Conservation (phyloP, 352 stramenopile genomes). For the Phytophthora niederhauseri region DNA sequence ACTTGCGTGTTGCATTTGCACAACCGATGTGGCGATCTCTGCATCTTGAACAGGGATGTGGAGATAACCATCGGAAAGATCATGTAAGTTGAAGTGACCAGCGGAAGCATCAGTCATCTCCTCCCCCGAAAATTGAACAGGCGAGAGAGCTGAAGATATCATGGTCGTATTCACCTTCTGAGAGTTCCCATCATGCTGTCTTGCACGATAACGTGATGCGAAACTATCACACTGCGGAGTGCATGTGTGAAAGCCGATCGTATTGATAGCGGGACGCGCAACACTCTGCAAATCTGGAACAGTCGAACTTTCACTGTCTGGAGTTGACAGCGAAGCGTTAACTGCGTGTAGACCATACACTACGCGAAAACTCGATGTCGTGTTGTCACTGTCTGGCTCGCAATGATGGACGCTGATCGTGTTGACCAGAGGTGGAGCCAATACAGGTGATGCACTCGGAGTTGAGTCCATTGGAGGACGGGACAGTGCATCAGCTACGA, state of each 20-base stretch:
- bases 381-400: not conserved
- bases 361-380: not conserved
- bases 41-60: not conserved
- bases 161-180: not conserved
- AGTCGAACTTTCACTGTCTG: not conserved
- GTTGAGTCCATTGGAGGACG: not conserved
- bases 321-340: not conserved
- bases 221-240: not conserved
- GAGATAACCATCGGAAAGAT: not conserved
- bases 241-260: conserved; percentile 2
- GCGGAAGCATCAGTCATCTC: not conserved
- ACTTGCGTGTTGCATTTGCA: conserved; percentile 16
- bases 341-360: not conserved
- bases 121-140: conserved; percentile 11
- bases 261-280: not conserved
- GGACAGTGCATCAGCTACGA: conserved; percentile 7
- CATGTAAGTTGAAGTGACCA: not conserved
- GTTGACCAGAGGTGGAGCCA: not conserved
- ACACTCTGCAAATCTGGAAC: not conserved
- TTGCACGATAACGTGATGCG: not conserved
- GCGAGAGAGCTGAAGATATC: not conserved
- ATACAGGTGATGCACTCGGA: not conserved
- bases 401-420: not conserved
- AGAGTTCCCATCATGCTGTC: not conserved
- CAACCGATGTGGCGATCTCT: conserved; percentile 4